phyloP scores from a whole-genome alignment of 139 green algal species.

The Raphidocelis subcapitata region DNA sequence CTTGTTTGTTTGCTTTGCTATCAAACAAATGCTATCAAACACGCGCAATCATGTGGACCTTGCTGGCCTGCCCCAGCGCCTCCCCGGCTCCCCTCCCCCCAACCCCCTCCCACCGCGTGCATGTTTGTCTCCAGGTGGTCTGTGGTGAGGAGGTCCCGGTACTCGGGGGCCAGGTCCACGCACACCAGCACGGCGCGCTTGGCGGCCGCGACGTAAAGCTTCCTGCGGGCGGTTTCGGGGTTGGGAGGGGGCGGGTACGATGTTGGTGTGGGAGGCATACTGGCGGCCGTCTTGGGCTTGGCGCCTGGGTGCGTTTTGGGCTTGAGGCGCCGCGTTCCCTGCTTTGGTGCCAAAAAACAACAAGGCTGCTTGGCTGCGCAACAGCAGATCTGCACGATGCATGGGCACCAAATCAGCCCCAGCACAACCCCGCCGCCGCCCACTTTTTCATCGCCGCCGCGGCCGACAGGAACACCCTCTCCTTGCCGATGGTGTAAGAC shows the following conservation, averaged over 20 bases:
- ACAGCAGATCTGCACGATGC: too few species aligned
- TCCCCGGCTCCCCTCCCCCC: not conserved
- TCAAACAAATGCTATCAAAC: not conserved
- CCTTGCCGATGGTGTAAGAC: conserved; percentile 81
- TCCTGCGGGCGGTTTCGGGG: not conserved
- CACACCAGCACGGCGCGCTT: conserved; percentile 68
- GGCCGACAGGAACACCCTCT: conserved; percentile 38
- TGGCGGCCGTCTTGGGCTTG: too few species aligned
- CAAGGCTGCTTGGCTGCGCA: too few species aligned
- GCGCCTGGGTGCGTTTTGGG: too few species aligned
- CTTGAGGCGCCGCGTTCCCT: too few species aligned
- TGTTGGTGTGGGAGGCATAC: too few species aligned
- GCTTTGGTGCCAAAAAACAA: too few species aligned
- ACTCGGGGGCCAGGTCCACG: conserved; percentile 58
- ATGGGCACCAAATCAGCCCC: too few species aligned
- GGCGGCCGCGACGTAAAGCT: conserved; percentile 26
- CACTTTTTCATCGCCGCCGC: too few species aligned
- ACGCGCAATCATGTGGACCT: not conserved
- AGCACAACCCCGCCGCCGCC: too few species aligned
- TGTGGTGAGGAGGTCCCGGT: conserved; percentile 68
- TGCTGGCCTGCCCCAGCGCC: not conserved
- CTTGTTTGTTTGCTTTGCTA: not conserved
- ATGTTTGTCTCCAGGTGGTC: conserved; percentile 79
- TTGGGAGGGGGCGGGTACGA: too few species aligned
- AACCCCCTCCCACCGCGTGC: conserved; percentile 67